phyloP scores from a whole-genome alignment of 805 yeast species.

The Candida schatavii region DNA sequence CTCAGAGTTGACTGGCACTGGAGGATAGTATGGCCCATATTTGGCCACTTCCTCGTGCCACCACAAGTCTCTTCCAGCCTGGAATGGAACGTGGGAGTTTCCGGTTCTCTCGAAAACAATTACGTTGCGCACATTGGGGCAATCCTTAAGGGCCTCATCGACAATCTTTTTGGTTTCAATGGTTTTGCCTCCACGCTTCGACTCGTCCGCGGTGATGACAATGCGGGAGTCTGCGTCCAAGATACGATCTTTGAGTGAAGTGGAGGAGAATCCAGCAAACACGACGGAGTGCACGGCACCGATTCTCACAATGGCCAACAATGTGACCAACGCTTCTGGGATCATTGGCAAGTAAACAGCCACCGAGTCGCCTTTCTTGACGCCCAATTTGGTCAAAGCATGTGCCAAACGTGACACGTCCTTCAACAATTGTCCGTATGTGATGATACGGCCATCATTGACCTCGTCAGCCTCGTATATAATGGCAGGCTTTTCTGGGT shows the following conservation, averaged over 20 bases:
- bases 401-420: conserved; percentile 87
- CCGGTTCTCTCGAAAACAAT: conserved; percentile 90
- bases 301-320: conserved; percentile 86
- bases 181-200: conserved; percentile 92
- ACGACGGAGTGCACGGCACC: conserved; percentile 97
- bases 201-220: conserved; percentile 92
- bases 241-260: conserved; percentile 88
- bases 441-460: conserved; percentile 64
- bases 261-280: conserved; percentile 95
- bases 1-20: conserved; percentile 83
- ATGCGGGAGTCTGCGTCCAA: conserved; percentile 82
- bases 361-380: conserved; percentile 90
- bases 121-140: conserved; percentile 77
- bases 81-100: conserved; percentile 65
- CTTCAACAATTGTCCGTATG: conserved; percentile 82
- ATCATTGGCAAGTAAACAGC: conserved; percentile 98
- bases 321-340: conserved; percentile 92
- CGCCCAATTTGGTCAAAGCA: conserved; percentile 80
- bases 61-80: conserved; percentile 82
- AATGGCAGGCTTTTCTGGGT: conserved; percentile 80
- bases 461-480: conserved; percentile 95
- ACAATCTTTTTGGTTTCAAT: conserved; percentile 91
- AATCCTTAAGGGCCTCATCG: conserved; percentile 81
- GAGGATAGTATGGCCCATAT: conserved; percentile 83
- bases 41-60: conserved; percentile 90